Evolutionary conservation across 1,139 yeast genomes (phyloP), one percentile per base, ranked within the genome.

Genomic region (Geotrichum klebahnii): DNA sequence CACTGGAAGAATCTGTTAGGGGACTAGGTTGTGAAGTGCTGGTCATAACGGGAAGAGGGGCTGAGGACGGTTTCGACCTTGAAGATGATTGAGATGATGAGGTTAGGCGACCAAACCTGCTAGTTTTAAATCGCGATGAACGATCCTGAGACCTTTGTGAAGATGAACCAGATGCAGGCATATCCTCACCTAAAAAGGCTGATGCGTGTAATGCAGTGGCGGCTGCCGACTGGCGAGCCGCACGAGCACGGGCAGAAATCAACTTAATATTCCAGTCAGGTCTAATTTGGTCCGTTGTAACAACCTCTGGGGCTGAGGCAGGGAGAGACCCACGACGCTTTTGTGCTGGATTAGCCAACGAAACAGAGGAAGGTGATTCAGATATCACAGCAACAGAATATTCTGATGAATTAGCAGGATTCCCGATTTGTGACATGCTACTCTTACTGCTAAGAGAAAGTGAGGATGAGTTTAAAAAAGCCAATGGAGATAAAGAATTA

Each of bases 191-290:
- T 35, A 40, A 23, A 24, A 81, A 77, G 55, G 82, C 88, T 28
- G 86, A 82, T 12, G 89, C 95, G 68, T 90, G 97, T 40, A 90
- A 79, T 0, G 96, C 96, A 44, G 88, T 86, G 0, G 97, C 97
- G 16, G 96, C 88, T 0, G 97, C 97, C 0, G 96, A 82, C 60
- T 87, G 77, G 52, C 95, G 76, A 0, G 96, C 96, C 40, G 88
- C 71, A 59, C 81, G 83, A 54, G 81, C 78, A 50, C 92, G 76
- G 3, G 96, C 96, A 43, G 79, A 73, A 14, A 75, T 72, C 50
- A 92, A 74, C 59, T 81, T 84, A 9, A 73, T 68, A 58, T 86
- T 89, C 98, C 98, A 92, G 62, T 88, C 96, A 1, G 98, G 97
- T 48, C 97, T 75, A 40, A 92, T 85, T 59, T 68, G 71, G 66